Base-by-base conservation (phyloP, 163 green algal species). In the Prototheca wickerhamii region DNA sequence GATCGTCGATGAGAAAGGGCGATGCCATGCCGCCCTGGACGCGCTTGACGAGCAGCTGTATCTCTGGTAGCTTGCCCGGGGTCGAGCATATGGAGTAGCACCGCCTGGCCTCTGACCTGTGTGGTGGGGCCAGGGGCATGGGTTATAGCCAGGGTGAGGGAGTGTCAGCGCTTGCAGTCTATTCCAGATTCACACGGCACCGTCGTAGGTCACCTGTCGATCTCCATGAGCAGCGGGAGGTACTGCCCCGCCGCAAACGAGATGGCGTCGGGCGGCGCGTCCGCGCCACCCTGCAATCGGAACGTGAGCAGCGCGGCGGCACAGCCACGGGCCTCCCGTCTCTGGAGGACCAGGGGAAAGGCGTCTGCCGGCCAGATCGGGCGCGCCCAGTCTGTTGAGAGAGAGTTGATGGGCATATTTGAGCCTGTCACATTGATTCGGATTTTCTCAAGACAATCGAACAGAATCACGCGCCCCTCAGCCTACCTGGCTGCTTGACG, bases 201-300 rank as follows among this genome's bases (percentile, higher is more conserved):
- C n/a, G n/a, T n/a, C n/a, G n/a, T n/a, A n/a, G n/a, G n/a, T n/a
- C 46, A 54, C 46, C 46, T 54, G 46, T 54, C 46, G 46, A 54
- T 54, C 46, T 21, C 46, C 20, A 54, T 25, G 20, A 54, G 46
- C 46, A 54, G 46, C 15, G 46, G n/a, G 20, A 54, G 12, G 46
- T 54, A 54, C 46, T 54, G 46, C 12, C 46, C 46, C 26, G 46
- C 15, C 6, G 26, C 12, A 25, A 54, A 54, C 10, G 20, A n/a
- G n/a, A n/a, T n/a, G n/a, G n/a, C 12, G 15, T 28, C 15, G 46
- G 23, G 46, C 18, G 15, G n/a, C 46, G 26, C n/a, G 6, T 49
- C 12, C 12, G 40, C 40, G 10, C 15, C 40, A 49, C 15, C 15
- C 12, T 15, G 12, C 40, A 49, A 10, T 15, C 40, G 40, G 40